Evolutionary conservation across 495 filamentous ascomycete genomes (phyloP).

Genomic region (Pyrenopolyporus hunteri): DNA sequence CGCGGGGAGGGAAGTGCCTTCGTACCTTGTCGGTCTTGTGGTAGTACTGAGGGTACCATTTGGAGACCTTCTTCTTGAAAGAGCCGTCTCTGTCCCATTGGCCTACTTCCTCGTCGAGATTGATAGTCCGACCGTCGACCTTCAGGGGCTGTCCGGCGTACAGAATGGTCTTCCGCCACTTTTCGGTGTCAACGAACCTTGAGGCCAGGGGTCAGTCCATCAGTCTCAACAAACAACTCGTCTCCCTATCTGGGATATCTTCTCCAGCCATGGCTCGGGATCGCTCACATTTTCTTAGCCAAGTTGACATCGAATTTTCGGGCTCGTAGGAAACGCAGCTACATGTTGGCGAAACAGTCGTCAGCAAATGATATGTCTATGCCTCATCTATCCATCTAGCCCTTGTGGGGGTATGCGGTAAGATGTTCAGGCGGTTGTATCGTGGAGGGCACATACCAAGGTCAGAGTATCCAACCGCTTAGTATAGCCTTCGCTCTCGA

Average conservation of each 20-base stretch:
- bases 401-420: too few relatives aligned
- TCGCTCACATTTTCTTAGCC: conserved; percentile 81
- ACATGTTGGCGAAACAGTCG: conserved; percentile 21
- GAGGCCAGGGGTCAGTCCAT: conserved; percentile 34
- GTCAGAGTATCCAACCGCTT: conserved; percentile 90
- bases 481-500: conserved; percentile 83
- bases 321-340: conserved; percentile 90
- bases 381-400: too few relatives aligned
- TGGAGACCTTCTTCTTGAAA: conserved; percentile 85
- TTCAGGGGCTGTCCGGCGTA: conserved; percentile 36
- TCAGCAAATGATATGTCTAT: too few relatives aligned
- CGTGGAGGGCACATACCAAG: conserved; percentile 57
- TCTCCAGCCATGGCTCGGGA: neutral
- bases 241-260: neutral
- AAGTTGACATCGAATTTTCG: conserved; percentile 90
- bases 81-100: conserved; percentile 76
- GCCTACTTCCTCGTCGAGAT: conserved; percentile 81
- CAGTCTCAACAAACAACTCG: neutral
- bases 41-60: conserved; percentile 98
- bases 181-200: conserved; percentile 91
- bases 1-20: neutral
- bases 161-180: conserved; percentile 79
- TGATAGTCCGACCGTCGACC: conserved; percentile 43
- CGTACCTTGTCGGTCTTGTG: conserved; percentile 96
- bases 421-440: neutral